Conservation (phyloP, 345 rosid genomes). For the Raphanus sativus region DNA sequence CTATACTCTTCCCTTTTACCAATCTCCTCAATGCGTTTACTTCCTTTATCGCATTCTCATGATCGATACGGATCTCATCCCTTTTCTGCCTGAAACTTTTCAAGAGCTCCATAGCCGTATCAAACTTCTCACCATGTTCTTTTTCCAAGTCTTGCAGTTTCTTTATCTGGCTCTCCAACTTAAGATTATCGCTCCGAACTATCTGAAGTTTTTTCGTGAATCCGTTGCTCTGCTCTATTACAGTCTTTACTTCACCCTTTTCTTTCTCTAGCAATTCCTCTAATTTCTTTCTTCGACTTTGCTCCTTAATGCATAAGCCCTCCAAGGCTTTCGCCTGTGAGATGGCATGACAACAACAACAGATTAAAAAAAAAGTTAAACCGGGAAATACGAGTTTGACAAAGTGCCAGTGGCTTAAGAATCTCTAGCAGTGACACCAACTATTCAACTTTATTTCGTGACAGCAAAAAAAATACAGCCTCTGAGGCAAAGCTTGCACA, state of each 20-base stretch:
- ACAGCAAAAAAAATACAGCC: neutral
- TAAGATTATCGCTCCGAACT: conserved; percentile 52
- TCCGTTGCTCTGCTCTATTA: conserved; percentile 46
- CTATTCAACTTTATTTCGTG: neutral
- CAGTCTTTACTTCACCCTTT: conserved; percentile 50
- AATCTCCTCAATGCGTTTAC: conserved; percentile 44
- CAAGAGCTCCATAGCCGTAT: conserved; percentile 78
- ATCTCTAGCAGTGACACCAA: neutral
- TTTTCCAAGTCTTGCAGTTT: conserved; percentile 44
- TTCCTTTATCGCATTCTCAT: conserved; percentile 49
- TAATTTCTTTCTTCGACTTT: conserved; percentile 16
- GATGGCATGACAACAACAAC: conserved; percentile 1
- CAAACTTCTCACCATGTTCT: conserved; percentile 76
- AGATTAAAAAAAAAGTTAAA: neutral
- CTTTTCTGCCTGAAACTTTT: conserved; percentile 64
- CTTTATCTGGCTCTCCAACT: conserved; percentile 49
- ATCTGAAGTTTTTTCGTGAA: conserved; percentile 49
- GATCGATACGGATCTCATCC: conserved; percentile 63
- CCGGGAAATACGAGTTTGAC: neutral
- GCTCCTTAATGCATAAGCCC: conserved; percentile 58
- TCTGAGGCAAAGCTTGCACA: conserved; percentile 11
- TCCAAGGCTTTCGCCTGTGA: conserved; percentile 69
- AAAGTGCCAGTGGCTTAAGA: conserved; percentile 5
- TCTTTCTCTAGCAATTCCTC: conserved; percentile 54
- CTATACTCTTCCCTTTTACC: conserved; percentile 38